phyloP scores from a whole-genome alignment of 2,329 filamentous ascomycete genomes.

The Cytospora paraplurivora region DNA sequence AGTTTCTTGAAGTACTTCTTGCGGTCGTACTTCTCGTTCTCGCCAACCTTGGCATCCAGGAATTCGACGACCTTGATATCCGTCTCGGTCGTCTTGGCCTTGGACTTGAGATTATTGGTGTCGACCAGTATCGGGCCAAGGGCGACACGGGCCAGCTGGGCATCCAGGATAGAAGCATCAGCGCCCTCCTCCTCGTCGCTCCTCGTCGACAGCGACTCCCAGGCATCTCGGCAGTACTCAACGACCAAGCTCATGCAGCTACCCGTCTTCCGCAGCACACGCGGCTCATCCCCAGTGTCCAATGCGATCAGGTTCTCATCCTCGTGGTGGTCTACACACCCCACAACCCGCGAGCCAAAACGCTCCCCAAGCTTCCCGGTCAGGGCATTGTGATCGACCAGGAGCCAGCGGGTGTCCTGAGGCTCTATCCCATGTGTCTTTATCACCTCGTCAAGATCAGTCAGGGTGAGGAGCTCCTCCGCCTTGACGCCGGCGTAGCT shows the following conservation, averaged over 20 bases:
- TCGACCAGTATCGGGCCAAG: conserved; percentile 75
- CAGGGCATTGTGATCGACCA: conserved; percentile 79
- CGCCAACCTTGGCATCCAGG: conserved; percentile 52
- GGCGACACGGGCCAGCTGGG: conserved; percentile 65
- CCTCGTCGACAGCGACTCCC: conserved; percentile 51
- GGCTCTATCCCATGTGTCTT: conserved; percentile 44
- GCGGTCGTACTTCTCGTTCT: conserved; percentile 50
- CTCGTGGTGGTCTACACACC: conserved; percentile 77
- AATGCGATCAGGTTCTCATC: conserved; percentile 62
- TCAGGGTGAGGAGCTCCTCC: conserved; percentile 65
- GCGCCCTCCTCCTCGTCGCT: conserved; percentile 40
- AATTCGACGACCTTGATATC: conserved; percentile 49
- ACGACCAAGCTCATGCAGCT: conserved; percentile 74
- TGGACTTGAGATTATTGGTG: conserved; percentile 62
- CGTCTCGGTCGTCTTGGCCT: conserved; percentile 45
- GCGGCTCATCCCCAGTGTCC: conserved; percentile 51
- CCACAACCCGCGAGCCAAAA: conserved; percentile 57
- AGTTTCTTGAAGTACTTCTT: conserved; percentile 61
- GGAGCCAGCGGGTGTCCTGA: conserved; percentile 65
- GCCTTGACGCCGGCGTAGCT: conserved; percentile 58
- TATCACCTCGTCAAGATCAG: conserved; percentile 45
- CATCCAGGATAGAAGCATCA: conserved; percentile 45
- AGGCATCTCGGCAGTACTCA: conserved; percentile 57
- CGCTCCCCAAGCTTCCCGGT: conserved; percentile 60
- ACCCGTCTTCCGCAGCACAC: conserved; percentile 66